A percentile compares a stretch with the other conserved stretches of the same genome.
Conservation (phyloP, 2,329 filamentous ascomycete genomes). For the Cryphonectria radicalis region DNA sequence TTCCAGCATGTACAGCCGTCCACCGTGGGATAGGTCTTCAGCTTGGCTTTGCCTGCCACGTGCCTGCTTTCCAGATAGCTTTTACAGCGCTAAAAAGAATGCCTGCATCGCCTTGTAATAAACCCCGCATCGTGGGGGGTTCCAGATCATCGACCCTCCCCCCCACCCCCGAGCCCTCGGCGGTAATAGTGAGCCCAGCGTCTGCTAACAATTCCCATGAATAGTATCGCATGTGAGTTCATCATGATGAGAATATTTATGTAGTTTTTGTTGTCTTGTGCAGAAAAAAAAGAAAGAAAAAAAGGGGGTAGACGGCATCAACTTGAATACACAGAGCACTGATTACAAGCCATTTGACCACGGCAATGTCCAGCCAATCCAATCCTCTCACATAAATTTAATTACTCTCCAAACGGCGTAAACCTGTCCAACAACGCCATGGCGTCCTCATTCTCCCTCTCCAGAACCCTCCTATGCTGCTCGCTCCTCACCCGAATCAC, state of each 20-base stretch:
- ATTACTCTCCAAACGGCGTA: constrained; percentile 30
- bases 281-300: too few relatives aligned
- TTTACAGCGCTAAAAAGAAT: background rate
- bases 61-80: background rate
- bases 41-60: background rate
- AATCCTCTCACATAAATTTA: background rate
- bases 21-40: background rate
- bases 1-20: background rate
- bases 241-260: too few relatives aligned
- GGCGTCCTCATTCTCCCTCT: constrained; percentile 28
- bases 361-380: background rate
- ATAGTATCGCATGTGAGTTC: too few relatives aligned
- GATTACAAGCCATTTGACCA: background rate
- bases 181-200: background rate
- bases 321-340: too few relatives aligned
- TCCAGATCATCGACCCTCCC: background rate
- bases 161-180: background rate
- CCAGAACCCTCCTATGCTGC: constrained; percentile 29
- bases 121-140: too few relatives aligned
- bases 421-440: constrained; percentile 31
- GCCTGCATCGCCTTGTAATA: too few relatives aligned
- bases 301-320: too few relatives aligned
- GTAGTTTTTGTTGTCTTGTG: too few relatives aligned
- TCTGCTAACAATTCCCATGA: background rate
- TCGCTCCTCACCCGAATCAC: constrained; percentile 30